These are phyloP conservation scores for Bolboschoenoplectus hybrid DNA, from an alignment of 202 grass and related monocot species.

Conservation along the genomic window DNA sequence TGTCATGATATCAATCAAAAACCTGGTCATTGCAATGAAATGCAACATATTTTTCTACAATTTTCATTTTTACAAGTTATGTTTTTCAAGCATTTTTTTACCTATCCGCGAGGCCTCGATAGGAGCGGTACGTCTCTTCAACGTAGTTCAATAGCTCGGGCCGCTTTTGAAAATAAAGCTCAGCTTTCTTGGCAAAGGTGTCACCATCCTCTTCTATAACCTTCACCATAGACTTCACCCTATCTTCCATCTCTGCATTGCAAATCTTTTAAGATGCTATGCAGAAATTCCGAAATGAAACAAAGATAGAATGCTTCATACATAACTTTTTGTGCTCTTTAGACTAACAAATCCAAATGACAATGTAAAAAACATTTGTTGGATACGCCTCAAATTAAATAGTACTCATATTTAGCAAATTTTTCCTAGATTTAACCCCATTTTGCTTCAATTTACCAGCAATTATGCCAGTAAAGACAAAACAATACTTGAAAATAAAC, in stretches of 20 bases:
- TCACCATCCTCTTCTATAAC: slow-evolving; percentile 64
- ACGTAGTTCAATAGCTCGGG: slow-evolving; percentile 54
- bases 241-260: slow-evolving; percentile 59
- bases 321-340: not conserved
- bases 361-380: not conserved
- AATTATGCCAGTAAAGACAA: not conserved
- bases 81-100: not conserved
- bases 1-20: slow-evolving; percentile 17
- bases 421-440: not conserved
- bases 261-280: not conserved
- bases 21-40: not conserved
- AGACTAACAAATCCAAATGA: not conserved
- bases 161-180: slow-evolving; percentile 63
- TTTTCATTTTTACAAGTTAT: not conserved
- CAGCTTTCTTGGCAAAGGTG: slow-evolving; percentile 58
- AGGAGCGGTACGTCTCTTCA: slow-evolving; percentile 65
- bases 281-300: not conserved
- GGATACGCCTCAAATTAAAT: slow-evolving; percentile 6
- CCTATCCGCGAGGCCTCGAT: slow-evolving; percentile 50
- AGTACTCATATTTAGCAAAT: not conserved
- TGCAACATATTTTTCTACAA: not conserved
- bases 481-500: not conserved
- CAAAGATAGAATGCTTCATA: not conserved
- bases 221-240: slow-evolving; percentile 63
- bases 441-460: slow-evolving; percentile 9